These are phyloP conservation scores for Neurospora intermedia DNA, from an alignment of 495 filamentous ascomycete species.

Conservation along the genomic window DNA sequence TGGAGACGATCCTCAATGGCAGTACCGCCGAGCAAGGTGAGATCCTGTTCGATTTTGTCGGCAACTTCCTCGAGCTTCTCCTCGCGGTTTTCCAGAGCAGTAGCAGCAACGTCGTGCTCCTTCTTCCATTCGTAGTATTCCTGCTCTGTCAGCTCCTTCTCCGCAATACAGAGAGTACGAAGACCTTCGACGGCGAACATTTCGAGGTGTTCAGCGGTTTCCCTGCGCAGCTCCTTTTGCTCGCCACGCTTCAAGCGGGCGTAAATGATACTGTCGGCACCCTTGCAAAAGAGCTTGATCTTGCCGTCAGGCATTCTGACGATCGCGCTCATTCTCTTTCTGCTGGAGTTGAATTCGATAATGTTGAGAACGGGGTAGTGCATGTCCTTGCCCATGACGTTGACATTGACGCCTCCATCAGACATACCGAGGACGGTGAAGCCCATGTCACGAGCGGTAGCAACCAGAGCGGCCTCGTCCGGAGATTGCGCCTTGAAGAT, in stretches of 20 bases:
- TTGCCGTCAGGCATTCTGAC: slow-evolving; percentile 89
- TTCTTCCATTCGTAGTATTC: slow-evolving; percentile 81
- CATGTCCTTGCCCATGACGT: slow-evolving; percentile 73
- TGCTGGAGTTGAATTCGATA: slow-evolving; percentile 92
- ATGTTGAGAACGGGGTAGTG: slow-evolving; percentile 86
- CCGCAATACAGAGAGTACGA: slow-evolving; percentile 90
- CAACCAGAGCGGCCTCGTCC: slow-evolving; percentile 90
- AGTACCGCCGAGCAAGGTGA: slow-evolving; percentile 86
- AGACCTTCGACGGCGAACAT: slow-evolving; percentile 94
- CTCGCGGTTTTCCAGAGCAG: slow-evolving; percentile 75
- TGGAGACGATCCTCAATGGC: slow-evolving; percentile 97
- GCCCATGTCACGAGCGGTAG: slow-evolving; percentile 89
- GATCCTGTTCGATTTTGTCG: slow-evolving; percentile 79
- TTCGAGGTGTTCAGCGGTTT: slow-evolving; percentile 89
- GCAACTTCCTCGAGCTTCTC: slow-evolving; percentile 88
- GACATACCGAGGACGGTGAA: slow-evolving; percentile 86
- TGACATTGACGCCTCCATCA: slow-evolving; percentile 68
- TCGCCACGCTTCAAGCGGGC: slow-evolving; percentile 77
- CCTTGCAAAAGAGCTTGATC: slow-evolving; percentile 94
- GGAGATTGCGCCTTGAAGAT: slow-evolving; percentile 97
- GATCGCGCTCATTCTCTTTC: slow-evolving; percentile 98
- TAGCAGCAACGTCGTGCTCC: slow-evolving; percentile 79
- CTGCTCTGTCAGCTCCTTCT: slow-evolving; percentile 68
- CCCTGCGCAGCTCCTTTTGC: slow-evolving; percentile 69
- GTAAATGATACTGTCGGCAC: slow-evolving; percentile 95